Percentiles rank a stretch among this genome's conserved stretches.
Conservation (phyloP, 495 filamentous ascomycete species). For the Cercophora scortea region DNA sequence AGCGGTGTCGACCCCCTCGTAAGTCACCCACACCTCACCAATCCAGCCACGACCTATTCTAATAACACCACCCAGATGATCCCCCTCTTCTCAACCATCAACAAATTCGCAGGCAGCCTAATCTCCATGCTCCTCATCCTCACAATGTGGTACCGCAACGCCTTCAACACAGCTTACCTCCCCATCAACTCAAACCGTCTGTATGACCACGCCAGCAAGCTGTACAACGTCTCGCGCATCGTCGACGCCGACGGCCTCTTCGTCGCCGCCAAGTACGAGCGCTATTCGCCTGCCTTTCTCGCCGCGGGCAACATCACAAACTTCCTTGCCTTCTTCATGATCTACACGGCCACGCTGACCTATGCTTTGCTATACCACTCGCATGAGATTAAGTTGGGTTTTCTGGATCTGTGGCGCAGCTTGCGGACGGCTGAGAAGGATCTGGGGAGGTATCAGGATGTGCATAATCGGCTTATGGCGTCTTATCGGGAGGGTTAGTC, state of each 20-base stretch:
- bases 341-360: slow-evolving; percentile 30
- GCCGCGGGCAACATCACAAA: slow-evolving; percentile 23
- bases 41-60: too few relatives aligned
- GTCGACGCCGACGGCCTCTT: slow-evolving; percentile 31
- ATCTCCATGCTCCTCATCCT: slow-evolving; percentile 23
- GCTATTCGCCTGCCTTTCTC: slow-evolving; percentile 35
- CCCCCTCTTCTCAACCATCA: slow-evolving; percentile 37
- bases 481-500: slow-evolving; percentile 23
- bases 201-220: slow-evolving; percentile 29
- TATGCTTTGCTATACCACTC: slow-evolving; percentile 33
- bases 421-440: slow-evolving; percentile 13
- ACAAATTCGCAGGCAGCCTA: slow-evolving; percentile 26
- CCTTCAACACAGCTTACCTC: slow-evolving; percentile 30
- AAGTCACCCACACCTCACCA: too few relatives aligned
- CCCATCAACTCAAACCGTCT: slow-evolving; percentile 32
- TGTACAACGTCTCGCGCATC: slow-evolving; percentile 29
- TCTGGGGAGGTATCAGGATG: slow-evolving; percentile 11
- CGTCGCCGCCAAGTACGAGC: slow-evolving; percentile 24
- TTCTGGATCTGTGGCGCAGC: slow-evolving; percentile 19
- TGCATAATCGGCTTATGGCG: slow-evolving; percentile 34
- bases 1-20: slow-evolving; percentile 30
- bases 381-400: slow-evolving; percentile 30
- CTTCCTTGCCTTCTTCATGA: slow-evolving; percentile 34
- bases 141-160: slow-evolving; percentile 30
- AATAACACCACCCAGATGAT: slow-evolving; percentile 5